Base-by-base conservation (phyloP, 2,329 filamentous ascomycete species). In the Fusarium sp. region DNA sequence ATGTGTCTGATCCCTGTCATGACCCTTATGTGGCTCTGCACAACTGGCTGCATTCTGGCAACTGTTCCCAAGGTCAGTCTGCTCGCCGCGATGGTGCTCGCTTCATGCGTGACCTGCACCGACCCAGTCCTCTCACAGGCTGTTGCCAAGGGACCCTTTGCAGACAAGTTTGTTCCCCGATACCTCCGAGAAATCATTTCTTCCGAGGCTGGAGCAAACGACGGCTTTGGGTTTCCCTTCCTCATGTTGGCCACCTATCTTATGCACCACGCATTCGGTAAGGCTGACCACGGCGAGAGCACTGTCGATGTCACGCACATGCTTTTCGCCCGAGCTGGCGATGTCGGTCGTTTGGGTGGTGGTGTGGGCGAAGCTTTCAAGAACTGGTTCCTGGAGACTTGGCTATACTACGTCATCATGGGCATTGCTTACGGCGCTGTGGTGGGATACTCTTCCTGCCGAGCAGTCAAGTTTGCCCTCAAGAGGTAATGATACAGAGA, bases 111-210 rank as follows among this genome's bases (percentile, higher is more conserved):
- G 31, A 90, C 89, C 10, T 90, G 86, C 67, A 92, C 89, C 4
- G 90, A 92, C 69, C 90, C 90, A 0, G 84, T 92, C n/a, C 82
- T 92, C 6, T 91, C 89, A 0, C 89, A 91, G 74, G 88, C 89
- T 29, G 86, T 92, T 18, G 90, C 90, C 20, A 92, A 92, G 77
- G 89, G 89, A 0, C 88, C 89, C 0, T 78, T 92, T 73, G 85
- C 90, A 2, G 89, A 92, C 76, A 90, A 90, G 69, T 91, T 86
- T 65, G 89, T 92, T 6, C 84, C 86, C 20, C 85, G 89, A 3
- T 84, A 86, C 8, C 82, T 92, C 13, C 86, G 89, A 31, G 88
- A 91, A 77, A 88, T 91, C 72, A 91, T 92, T 33, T 91, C 89
- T 2, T 85, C 89, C 1, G 90, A 92, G 74, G 89, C 88, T 5